These are phyloP conservation scores for Echinosophora koreensis DNA, from an alignment of 306 rosid genomes.

Conservation along the genomic window DNA sequence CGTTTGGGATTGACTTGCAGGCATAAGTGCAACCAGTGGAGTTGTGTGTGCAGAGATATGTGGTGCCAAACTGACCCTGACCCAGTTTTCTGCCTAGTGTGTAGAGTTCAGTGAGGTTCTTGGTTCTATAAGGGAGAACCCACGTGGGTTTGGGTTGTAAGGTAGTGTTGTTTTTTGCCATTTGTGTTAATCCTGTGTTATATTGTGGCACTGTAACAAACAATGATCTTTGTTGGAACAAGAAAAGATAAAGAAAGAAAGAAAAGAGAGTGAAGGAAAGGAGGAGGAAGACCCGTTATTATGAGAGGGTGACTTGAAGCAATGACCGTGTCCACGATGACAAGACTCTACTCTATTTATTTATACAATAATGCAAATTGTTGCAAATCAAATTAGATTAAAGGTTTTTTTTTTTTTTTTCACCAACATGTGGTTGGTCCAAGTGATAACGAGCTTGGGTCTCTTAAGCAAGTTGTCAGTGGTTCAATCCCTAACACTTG, in stretches of 20 bases:
- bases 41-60: constrained; percentile 59
- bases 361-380: no score
- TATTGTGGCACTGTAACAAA: background rate
- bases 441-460: no score
- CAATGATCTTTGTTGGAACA: background rate
- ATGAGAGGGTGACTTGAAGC: no score
- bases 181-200: constrained; percentile 16
- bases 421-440: no score
- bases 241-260: background rate
- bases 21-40: constrained; percentile 54
- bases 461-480: no score
- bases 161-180: constrained; percentile 45
- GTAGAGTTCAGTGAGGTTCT: constrained; percentile 54
- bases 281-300: background rate
- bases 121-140: constrained; percentile 58
- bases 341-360: constrained; percentile 4
- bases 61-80: constrained; percentile 66
- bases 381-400: no score
- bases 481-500: no score
- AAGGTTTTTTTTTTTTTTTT: no score
- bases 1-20: constrained; percentile 65
- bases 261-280: background rate
- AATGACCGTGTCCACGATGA: no score
- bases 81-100: constrained; percentile 58
- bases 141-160: constrained; percentile 49